Percentiles rank a stretch among this genome's conserved stretches.
Evolutionary conservation across 169 alveolate genomes (phyloP).

Genomic region (Theileria annulata): DNA sequence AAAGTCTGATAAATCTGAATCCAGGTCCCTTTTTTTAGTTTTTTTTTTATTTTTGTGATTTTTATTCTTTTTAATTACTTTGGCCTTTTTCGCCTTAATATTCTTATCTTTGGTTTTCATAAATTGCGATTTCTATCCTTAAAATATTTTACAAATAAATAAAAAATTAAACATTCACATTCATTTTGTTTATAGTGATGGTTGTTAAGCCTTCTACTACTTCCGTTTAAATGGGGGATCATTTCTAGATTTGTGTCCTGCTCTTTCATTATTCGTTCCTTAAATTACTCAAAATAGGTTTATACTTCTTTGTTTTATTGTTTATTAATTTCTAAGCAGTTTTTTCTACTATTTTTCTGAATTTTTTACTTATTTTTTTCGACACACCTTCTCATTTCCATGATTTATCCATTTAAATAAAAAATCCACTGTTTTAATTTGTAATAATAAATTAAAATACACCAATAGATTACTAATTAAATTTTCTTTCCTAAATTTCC

Average conservation of each 20-base stretch:
- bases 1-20: conserved; percentile 53
- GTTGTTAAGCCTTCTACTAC: not conserved
- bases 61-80: conserved; percentile 18
- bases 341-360: not conserved
- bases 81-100: conserved; percentile 23
- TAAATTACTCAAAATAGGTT: not conserved
- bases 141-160: not conserved
- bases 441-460: not conserved
- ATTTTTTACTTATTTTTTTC: not conserved
- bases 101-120: conserved; percentile 9
- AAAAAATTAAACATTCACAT: not conserved
- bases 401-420: not conserved
- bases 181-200: not conserved
- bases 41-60: conserved; percentile 12
- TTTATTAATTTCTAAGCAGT: not conserved
- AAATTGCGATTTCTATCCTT: not conserved
- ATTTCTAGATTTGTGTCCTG: not conserved
- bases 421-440: not conserved
- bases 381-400: conserved; percentile 3
- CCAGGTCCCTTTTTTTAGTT: conserved; percentile 23
- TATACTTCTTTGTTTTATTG: not conserved
- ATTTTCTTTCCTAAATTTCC: not conserved
- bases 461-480: not conserved
- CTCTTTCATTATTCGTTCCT: not conserved
- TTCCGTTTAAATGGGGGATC: conserved; percentile 1